These are phyloP conservation scores for Leucaena leucocephala DNA, from an alignment of 306 rosid species.

Conservation along the genomic window DNA sequence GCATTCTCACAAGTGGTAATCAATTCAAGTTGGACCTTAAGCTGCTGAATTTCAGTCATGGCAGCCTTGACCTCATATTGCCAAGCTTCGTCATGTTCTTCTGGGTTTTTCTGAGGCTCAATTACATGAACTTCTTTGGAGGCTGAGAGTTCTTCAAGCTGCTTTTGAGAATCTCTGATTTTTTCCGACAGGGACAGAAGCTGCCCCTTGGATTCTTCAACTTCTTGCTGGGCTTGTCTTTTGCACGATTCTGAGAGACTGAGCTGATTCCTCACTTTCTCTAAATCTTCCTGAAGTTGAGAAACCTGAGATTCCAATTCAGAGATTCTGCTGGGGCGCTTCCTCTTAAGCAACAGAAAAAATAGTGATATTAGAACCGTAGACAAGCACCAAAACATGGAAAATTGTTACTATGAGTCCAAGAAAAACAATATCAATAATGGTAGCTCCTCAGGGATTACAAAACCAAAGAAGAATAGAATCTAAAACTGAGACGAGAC, in stretches of 20 bases:
- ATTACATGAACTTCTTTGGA: conserved; percentile 53
- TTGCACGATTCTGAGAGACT: conserved; percentile 66
- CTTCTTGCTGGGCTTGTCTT: conserved; percentile 73
- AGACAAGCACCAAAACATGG: conserved; percentile 13
- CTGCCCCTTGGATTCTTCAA: conserved; percentile 66
- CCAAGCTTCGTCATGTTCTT: conserved; percentile 55
- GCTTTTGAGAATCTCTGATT: conserved; percentile 70
- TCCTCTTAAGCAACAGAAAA: conserved; percentile 58
- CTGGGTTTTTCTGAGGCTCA: conserved; percentile 59
- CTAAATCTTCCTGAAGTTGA: conserved; percentile 77
- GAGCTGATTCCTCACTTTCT: conserved; percentile 63
- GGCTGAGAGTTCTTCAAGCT: conserved; percentile 59
- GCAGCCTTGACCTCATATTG: conserved; percentile 60
- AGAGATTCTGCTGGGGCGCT: conserved; percentile 78
- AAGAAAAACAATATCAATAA: conserved; percentile 11
- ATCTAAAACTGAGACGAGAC: conserved; percentile 3
- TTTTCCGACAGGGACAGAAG: conserved; percentile 56
- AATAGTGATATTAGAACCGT: conserved; percentile 20
- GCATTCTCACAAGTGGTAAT: conserved; percentile 55
- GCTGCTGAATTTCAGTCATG: conserved; percentile 66
- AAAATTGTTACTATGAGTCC: not conserved
- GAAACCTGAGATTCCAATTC: conserved; percentile 88
- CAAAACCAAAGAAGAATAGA: conserved; percentile 1
- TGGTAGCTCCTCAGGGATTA: not conserved
- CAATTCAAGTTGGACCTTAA: conserved; percentile 67